These are phyloP conservation scores for Scleroderma citrinum DNA, from an alignment of 768 basidiomycete genomes.

Conservation along the genomic window DNA sequence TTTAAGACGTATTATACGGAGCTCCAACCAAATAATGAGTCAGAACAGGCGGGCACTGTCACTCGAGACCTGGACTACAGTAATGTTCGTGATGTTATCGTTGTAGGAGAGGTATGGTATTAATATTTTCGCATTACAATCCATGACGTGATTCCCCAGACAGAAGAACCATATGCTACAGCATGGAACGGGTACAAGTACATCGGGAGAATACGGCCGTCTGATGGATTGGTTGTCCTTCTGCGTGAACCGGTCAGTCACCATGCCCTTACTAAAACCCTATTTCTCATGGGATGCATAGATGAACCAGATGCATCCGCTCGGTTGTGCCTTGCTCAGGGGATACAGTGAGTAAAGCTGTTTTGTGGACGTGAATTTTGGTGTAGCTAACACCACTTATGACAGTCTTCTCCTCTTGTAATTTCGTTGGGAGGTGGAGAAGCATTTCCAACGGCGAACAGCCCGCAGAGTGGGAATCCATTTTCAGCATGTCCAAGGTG, in stretches of 20 bases:
- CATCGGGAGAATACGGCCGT: constrained; percentile 50
- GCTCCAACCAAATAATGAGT: constrained; percentile 16
- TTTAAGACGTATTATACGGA: constrained; percentile 38
- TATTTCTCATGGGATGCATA: constrained; percentile 7
- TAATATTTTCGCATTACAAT: background rate
- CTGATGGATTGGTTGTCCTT: constrained; percentile 55
- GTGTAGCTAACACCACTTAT: constrained; percentile 7
- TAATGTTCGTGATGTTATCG: constrained; percentile 40
- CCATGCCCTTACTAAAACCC: background rate
- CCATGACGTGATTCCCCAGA: constrained; percentile 26
- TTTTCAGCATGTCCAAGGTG: constrained; percentile 47
- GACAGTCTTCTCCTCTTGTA: constrained; percentile 44
- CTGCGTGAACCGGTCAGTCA: constrained; percentile 44
- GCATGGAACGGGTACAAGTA: constrained; percentile 57
- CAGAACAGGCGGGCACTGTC: constrained; percentile 6
- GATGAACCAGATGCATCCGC: constrained; percentile 21
- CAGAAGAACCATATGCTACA: constrained; percentile 38
- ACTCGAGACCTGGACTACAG: constrained; percentile 8
- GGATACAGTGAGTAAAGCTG: constrained; percentile 38
- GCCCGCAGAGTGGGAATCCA: constrained; percentile 42
- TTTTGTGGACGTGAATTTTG: background rate
- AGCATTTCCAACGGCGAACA: constrained; percentile 27
- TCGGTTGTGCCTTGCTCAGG: constrained; percentile 37
- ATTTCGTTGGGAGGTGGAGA: constrained; percentile 47
- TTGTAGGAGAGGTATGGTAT: constrained; percentile 45